Percentiles rank a stretch among this genome's conserved stretches.
phyloP scores from a whole-genome alignment of 257 asterid species.

The Echium plantagineum region DNA sequence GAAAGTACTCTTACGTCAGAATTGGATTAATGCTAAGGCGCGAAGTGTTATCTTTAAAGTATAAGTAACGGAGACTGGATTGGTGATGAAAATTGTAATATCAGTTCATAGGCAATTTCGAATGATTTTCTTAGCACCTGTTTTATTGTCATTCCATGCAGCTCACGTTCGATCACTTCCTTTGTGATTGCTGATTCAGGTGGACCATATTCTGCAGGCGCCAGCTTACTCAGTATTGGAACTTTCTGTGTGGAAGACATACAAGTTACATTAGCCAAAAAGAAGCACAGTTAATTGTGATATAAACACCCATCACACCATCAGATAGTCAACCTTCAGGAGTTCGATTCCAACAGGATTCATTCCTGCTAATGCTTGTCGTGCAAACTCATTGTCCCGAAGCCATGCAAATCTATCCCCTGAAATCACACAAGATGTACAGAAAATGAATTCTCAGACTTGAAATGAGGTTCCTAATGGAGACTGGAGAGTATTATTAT shows the following conservation, averaged over 20 bases:
- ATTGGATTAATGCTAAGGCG: no score
- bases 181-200: conserved; percentile 77
- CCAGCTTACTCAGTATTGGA: conserved; percentile 83
- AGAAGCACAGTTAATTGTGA: neutral
- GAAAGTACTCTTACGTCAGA: no score
- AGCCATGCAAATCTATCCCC: conserved; percentile 94
- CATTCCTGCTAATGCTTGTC: conserved; percentile 87
- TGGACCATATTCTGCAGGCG: conserved; percentile 65
- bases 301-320: no score
- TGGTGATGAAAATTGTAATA: neutral
- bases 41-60: no score
- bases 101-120: neutral
- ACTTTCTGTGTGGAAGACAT: conserved; percentile 7
- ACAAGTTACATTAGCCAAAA: neutral
- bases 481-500: no score
- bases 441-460: no score
- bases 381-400: conserved; percentile 88
- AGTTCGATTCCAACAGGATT: conserved; percentile 80
- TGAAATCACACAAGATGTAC: conserved; percentile 8
- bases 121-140: conserved; percentile 34
- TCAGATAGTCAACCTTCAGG: conserved; percentile 20
- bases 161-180: conserved; percentile 62
- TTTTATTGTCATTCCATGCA: conserved; percentile 76
- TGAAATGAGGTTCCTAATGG: neutral
- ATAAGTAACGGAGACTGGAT: no score